phyloP scores from a whole-genome alignment of 192 early-diverging fungal species.

The Coemansia umbellata region DNA sequence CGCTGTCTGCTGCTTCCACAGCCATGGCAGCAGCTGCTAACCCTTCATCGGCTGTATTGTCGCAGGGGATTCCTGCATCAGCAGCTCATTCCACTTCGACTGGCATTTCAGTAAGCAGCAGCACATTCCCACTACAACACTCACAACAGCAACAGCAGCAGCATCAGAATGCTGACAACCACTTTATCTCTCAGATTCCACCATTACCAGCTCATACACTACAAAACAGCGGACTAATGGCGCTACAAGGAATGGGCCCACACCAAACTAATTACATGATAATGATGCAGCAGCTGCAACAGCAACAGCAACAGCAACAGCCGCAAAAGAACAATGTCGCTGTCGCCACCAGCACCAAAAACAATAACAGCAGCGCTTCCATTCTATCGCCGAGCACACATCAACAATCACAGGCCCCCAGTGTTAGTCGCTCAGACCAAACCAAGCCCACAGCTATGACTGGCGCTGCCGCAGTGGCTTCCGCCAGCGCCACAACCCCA shows the following conservation, averaged over 20 bases:
- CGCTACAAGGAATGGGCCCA: background rate
- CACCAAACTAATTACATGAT: constrained; percentile 1
- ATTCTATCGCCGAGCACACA: background rate
- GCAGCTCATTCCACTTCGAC: too few relatives aligned
- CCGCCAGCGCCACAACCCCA: background rate
- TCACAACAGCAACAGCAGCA: constrained; percentile 7
- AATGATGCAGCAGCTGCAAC: constrained; percentile 17
- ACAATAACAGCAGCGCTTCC: background rate
- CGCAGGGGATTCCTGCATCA: background rate
- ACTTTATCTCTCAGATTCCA: background rate
- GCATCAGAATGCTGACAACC: background rate
- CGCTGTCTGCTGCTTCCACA: background rate
- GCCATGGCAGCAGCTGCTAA: background rate
- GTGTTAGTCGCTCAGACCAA: too few relatives aligned
- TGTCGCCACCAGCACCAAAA: too few relatives aligned
- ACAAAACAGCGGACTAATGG: background rate
- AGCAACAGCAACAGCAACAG: constrained; percentile 23
- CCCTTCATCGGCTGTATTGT: background rate
- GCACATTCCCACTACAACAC: too few relatives aligned
- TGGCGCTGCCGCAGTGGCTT: background rate
- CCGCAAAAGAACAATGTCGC: too few relatives aligned
- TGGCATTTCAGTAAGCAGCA: too few relatives aligned
- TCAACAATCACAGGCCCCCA: background rate
- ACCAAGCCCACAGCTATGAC: background rate
- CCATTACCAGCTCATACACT: background rate